Base-by-base conservation (phyloP, 1,139 yeast genomes). In the Geotrichum cucujoidarum region DNA sequence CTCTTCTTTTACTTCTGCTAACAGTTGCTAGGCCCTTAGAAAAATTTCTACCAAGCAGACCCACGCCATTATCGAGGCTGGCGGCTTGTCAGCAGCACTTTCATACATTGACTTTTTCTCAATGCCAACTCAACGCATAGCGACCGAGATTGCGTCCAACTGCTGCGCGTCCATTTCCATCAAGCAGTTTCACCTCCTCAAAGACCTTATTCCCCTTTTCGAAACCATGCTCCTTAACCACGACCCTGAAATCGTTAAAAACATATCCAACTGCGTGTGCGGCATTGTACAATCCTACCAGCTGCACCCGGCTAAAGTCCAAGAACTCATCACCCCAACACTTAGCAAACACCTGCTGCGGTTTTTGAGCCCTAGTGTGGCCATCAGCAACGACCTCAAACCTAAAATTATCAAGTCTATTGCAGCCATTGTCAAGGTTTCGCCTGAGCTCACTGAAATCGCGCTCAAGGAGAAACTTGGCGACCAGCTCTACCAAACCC, bases 71-170 rank as follows among this genome's bases (percentile, higher is more conserved):
- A 60, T 67, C 6, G 55, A 61, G 25, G 65, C 79, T 50, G 82
- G 85, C 33, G 85, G 94, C 6, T 66, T 90, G 20, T 68, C 74
- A 3, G 80, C 88, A 0, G 82, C 88, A 55, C 65, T 92, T 40
- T 80, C 78, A 58, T 87, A 81, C 60, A 72, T 89, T 54, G 98
- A 92, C 63, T 92, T 92, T 60, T 83, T 92, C 63, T 86, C 96
- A 1, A 75, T 83, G 24, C 95, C 88, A 66, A 88, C 95, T 0
- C 98, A 92, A 64, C 72, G 95, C 50, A 85, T 88, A 56, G 88
- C 95, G 27, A 69, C 90, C 40, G 70, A 73, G 1, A 85, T 87
- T 34, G 88, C 88, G 3, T 84, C 95, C 2, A 85, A 86, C 60
- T 76, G 94, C 13, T 83, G 92, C 55, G 70, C 74, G 1, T 71